Evolutionary conservation across 1,284 basidiomycete genomes (phyloP).

Genomic region (Waitea zeae): DNA sequence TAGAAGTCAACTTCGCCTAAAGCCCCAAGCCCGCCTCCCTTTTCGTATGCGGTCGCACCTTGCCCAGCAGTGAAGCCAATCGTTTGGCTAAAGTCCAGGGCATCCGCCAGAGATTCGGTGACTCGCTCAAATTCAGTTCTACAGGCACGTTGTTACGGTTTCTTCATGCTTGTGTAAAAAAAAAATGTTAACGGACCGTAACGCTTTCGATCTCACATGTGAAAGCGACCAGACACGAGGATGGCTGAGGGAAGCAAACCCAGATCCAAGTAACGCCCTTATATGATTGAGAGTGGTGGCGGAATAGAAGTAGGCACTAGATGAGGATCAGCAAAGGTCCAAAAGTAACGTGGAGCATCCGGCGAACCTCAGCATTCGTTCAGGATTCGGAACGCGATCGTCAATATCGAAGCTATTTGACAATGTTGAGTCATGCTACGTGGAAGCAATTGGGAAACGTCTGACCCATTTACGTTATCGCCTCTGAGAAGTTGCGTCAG

Average conservation of each 20-base stretch:
- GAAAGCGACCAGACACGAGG: conserved; percentile 86
- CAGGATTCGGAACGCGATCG: conserved; percentile 78
- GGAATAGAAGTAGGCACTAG: conserved; percentile 91
- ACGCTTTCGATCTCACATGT: conserved; percentile 79
- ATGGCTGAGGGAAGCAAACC: conserved; percentile 83
- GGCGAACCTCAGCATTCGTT: conserved; percentile 58
- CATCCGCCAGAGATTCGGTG: conserved; percentile 73
- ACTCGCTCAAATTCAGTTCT: conserved; percentile 77
- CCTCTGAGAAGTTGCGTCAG: too few relatives aligned
- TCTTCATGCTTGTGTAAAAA: background rate
- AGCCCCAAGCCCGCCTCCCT: conserved; percentile 51
- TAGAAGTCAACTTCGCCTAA: conserved; percentile 90
- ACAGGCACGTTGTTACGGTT: background rate
- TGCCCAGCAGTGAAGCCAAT: conserved; percentile 53
- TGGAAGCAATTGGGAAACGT: conserved; percentile 13
- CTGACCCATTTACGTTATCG: conserved; percentile 87
- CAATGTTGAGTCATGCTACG: background rate
- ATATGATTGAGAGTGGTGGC: conserved; percentile 89
- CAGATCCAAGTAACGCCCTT: conserved; percentile 74
- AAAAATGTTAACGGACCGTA: conserved; percentile 36
- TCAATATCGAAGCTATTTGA: conserved; percentile 40
- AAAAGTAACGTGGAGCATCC: conserved; percentile 1
- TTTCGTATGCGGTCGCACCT: conserved; percentile 39
- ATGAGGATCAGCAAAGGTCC: background rate
- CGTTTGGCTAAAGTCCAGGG: conserved; percentile 84